phyloP scores from a whole-genome alignment of 192 early-diverging fungal genomes.

The Entomortierella chlamydospora region DNA sequence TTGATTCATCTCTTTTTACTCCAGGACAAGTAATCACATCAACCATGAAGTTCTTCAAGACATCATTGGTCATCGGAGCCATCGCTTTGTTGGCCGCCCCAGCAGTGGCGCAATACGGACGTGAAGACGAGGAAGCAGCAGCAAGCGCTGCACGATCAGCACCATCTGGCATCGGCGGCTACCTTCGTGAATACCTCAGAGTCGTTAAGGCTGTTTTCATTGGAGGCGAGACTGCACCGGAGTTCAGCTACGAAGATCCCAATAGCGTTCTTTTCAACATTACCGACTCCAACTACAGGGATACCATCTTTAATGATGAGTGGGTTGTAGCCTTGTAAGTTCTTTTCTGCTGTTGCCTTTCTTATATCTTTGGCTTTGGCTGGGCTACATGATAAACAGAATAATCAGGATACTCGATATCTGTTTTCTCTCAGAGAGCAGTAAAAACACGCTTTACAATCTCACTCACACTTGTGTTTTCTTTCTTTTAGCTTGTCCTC shows the following conservation, averaged over 20 bases:
- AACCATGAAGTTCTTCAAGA: conserved; percentile 49
- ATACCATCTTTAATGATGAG: conserved; percentile 41
- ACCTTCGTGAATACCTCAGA: conserved; percentile 2
- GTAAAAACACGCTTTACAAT: no score
- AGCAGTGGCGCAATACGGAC: conserved; percentile 38
- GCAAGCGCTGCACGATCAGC: not conserved
- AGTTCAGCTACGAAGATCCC: conserved; percentile 17
- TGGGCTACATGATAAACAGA: no score
- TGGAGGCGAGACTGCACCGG: not conserved
- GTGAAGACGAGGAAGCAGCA: conserved; percentile 12
- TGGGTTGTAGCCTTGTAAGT: conserved; percentile 51
- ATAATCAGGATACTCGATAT: no score
- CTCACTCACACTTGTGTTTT: not conserved
- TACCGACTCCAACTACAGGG: conserved; percentile 44
- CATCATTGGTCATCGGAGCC: conserved; percentile 25
- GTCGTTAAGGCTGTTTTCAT: conserved; percentile 23
- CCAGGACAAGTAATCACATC: not conserved
- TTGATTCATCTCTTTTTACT: not conserved
- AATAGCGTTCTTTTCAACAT: conserved; percentile 18
- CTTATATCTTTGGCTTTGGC: no score
- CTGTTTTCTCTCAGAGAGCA: no score
- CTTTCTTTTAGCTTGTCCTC: conserved; percentile 16
- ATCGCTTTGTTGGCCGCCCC: conserved; percentile 30
- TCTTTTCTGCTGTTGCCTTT: not conserved
- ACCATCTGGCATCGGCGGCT: no score